Percentiles rank a stretch among this genome's conserved stretches.
phyloP scores from a whole-genome alignment of 1,139 yeast genomes.

The Candida smagusa region DNA sequence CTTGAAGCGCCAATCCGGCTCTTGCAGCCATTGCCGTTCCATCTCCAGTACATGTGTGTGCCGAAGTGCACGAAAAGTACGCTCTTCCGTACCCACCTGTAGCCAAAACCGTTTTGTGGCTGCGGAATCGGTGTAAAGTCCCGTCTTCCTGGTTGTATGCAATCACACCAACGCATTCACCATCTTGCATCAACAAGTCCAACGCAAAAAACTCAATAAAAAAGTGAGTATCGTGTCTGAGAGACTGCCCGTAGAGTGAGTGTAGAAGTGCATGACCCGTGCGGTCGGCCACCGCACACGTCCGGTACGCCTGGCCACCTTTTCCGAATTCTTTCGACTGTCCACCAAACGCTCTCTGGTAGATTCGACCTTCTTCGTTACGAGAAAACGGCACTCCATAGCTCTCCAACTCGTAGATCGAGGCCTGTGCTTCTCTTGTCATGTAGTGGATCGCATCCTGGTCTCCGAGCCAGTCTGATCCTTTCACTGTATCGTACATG shows the following conservation, averaged over 20 bases:
- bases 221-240: slow-evolving; percentile 93
- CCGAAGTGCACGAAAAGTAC: slow-evolving; percentile 96
- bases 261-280: slow-evolving; percentile 96
- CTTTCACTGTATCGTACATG: slow-evolving; percentile 98
- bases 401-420: slow-evolving; percentile 93
- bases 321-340: slow-evolving; percentile 91
- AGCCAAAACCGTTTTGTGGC: slow-evolving; percentile 91
- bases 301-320: slow-evolving; percentile 98
- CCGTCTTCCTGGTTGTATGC: slow-evolving; percentile 98
- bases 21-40: slow-evolving; percentile 96
- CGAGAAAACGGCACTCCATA: slow-evolving; percentile 97
- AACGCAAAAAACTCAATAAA: slow-evolving; percentile 94
- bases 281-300: slow-evolving; percentile 98
- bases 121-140: slow-evolving; percentile 91
- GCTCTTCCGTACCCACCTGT: slow-evolving; percentile 99
- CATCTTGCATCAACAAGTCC: slow-evolving; percentile 91
- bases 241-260: slow-evolving; percentile 90
- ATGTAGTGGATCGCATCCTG: slow-evolving; percentile 98
- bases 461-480: slow-evolving; percentile 98
- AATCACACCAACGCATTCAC: slow-evolving; percentile 92
- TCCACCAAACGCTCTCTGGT: slow-evolving; percentile 98
- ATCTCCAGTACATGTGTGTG: slow-evolving; percentile 98
- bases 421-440: slow-evolving; percentile 95
- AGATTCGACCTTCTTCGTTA: slow-evolving; percentile 92
- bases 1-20: slow-evolving; percentile 95